Evolutionary conservation across 1,284 basidiomycete species (phyloP), one percentile per base, ranked within the genome.

Genomic region (Ustilago bromivora): DNA sequence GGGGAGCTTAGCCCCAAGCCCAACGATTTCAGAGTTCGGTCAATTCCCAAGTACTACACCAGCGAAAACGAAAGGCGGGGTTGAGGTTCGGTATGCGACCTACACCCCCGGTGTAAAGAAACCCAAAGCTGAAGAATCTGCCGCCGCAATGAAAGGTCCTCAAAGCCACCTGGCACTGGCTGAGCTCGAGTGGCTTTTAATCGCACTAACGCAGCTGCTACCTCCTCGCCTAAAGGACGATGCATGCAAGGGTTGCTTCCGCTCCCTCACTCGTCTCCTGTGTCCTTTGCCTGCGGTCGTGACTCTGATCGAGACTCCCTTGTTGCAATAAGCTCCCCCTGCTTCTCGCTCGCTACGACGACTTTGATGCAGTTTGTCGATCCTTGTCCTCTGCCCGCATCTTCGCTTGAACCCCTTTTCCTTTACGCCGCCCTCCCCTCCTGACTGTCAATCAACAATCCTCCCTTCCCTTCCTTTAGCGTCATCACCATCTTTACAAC

Each of bases 21-120:
- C 70, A 7, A 64, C 66, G 19, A 58, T 77, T 17, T 66, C 70
- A 11, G 75, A 77, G 34, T 77, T 77, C 46, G 75, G 75, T 15
- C 63, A 64, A 41, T 35, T 77, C 6, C 57, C 66, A 1, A 5
- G 38, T 28, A 34, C 57, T 2, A 41, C 57, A 19, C 38, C 57
- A 28, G 23, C 23, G 19, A 61, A 61, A 38, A 31, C 41, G 34
- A 43, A 61, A 55, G 46, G 13, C 47, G 35, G 52, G 49, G 7
- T 23, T 70, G 41, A 34, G 49, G 7, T 23, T 70, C 35, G 38
- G 32, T 76, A 76, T 19, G 69, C 74, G 1, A 76, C 74, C 2
- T 76, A 76, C 19, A 72, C 66, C 17, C 74, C 74, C 0, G 74
- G 69, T n/a, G 58, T 19, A 17, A 66, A 60, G n/a, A 59, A 67